These are phyloP conservation scores for Colletotrichum godetiae DNA, from an alignment of 2,329 filamentous ascomycete genomes.

Conservation along the genomic window DNA sequence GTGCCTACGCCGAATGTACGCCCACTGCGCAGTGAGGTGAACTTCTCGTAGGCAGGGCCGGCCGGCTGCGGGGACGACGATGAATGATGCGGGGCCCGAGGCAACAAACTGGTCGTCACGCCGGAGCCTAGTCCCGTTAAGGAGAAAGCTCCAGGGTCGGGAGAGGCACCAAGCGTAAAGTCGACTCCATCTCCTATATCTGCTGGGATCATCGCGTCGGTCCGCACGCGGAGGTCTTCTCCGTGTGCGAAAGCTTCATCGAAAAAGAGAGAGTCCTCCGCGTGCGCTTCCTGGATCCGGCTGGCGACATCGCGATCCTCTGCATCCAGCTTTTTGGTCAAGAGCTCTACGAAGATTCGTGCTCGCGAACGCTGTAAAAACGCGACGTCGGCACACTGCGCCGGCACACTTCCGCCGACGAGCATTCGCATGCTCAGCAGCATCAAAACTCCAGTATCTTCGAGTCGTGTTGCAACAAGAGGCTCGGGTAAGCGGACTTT, in stretches of 20 bases:
- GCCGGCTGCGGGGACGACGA: neutral
- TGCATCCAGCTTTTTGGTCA: neutral
- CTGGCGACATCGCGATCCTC: neutral
- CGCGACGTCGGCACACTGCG: neutral
- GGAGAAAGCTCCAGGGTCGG: too few relatives aligned
- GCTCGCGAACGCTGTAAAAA: neutral
- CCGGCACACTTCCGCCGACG: neutral
- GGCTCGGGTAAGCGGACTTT: neutral
- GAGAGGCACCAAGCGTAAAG: neutral
- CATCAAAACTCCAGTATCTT: neutral
- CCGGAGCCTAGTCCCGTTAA: neutral
- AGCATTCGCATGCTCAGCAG: constrained; percentile 7
- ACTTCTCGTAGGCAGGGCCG: neutral
- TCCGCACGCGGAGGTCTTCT: neutral
- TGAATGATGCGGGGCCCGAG: neutral
- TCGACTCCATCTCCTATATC: neutral
- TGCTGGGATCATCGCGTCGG: neutral
- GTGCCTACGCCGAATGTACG: neutral
- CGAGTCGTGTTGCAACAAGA: neutral
- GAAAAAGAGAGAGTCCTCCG: neutral
- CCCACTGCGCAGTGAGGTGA: neutral
- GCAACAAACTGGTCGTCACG: neutral
- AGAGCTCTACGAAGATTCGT: neutral
- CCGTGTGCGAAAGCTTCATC: neutral
- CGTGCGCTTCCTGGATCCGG: constrained; percentile 1